Evolutionary conservation across 2,329 filamentous ascomycete species (phyloP).

Genomic region (Chaetothyriales sp.): DNA sequence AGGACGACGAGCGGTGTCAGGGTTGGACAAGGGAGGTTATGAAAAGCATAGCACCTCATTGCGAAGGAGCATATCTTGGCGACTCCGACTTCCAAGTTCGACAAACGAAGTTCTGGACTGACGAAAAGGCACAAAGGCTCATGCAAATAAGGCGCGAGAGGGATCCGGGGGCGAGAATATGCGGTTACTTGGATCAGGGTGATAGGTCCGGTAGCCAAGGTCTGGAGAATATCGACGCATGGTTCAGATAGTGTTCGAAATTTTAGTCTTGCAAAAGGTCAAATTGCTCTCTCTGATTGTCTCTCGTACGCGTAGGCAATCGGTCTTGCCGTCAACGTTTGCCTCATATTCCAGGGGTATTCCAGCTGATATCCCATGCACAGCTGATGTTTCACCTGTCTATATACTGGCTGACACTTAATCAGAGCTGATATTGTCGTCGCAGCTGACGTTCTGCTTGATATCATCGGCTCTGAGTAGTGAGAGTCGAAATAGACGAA

Average conservation of each 20-base stretch:
- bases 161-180: conserved; percentile 20
- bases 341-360: no score
- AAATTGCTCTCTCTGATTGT: no score
- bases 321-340: no score
- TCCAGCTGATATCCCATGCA: no score
- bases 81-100: conserved; percentile 41
- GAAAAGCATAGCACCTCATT: conserved; percentile 26
- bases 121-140: conserved; percentile 29
- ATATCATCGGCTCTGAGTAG: no score
- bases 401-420: no score
- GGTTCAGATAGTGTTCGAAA: background rate
- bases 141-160: conserved; percentile 24
- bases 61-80: conserved; percentile 40
- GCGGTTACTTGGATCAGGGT: conserved; percentile 35
- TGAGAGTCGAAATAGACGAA: no score
- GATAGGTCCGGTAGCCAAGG: background rate
- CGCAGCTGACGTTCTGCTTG: no score
- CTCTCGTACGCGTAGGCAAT: no score
- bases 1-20: conserved; percentile 33
- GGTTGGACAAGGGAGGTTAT: conserved; percentile 35
- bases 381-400: no score
- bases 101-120: conserved; percentile 36
- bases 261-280: no score
- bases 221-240: background rate
- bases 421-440: no score